Base-by-base conservation (phyloP, 768 basidiomycete species). In the Leccinum barrowsii region DNA sequence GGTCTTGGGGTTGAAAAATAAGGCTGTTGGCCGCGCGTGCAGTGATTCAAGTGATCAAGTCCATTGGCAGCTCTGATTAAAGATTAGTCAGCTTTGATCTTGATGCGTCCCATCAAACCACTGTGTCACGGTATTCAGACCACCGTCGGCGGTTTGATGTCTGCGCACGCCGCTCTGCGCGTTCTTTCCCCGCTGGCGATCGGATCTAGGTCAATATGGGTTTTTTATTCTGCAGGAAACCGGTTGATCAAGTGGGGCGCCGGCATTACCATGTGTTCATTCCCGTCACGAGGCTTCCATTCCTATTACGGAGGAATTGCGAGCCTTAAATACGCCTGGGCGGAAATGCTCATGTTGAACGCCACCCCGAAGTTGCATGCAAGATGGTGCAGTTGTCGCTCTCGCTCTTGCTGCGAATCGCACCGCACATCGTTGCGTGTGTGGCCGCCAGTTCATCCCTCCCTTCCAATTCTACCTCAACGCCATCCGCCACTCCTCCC, bases 321-420 rank as follows among this genome's bases (percentile, higher is more conserved):
- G 13, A 52, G 30, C 47, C 30, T 54, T 63, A 64, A 60, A 64
- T 55, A 55, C 28, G 13, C 22, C 4, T 0, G 11, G 28, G 26
- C 17, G 24, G 7, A 13, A 21, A 19, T 28, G 28, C 19, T 28
- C 30, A 21, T 7, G 40, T 54, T 6, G 11, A 52, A 21, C 5
- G 11, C 4, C 40, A 40, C 3, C 37, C 37, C 37, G 37, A 40
- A 40, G 8, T 32, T 32, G 30, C 30, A 32, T 32, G 30, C 30
- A 4, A 55, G 62, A 73, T 71, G 72, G 59, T 26, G 8, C 62
- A n/a, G 7, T 13, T 59, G 10, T 34, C 46, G 19, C 24, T 68
- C 44, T 60, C 50, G 19, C 56, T 61, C 15, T 51, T 70, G 34
- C 52, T 72, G 26, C 51, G 70, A 0, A 49, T 44, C 11, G 54